A percentile compares a stretch with the other conserved stretches of the same genome.
phyloP scores from a whole-genome alignment of 257 asterid genomes.

The Misopates orontium region DNA sequence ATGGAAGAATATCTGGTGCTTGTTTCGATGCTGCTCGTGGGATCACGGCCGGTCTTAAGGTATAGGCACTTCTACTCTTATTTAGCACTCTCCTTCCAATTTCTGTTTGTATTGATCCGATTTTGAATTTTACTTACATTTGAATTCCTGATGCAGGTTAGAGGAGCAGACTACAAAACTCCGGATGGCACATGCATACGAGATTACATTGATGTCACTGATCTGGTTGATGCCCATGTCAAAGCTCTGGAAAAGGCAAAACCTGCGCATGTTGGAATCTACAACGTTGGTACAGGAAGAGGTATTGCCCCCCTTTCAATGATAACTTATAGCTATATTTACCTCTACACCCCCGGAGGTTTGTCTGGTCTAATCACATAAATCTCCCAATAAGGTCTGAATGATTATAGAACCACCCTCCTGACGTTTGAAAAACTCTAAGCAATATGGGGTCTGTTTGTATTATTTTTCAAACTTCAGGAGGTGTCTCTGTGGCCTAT shows the following conservation, averaged over 20 bases:
- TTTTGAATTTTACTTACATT: neutral
- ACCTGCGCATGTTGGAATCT: slow-evolving; percentile 72
- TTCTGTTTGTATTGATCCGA: too few species aligned
- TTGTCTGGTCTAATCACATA: neutral
- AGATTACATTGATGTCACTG: slow-evolving; percentile 86
- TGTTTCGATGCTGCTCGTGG: slow-evolving; percentile 36
- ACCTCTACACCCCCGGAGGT: neutral
- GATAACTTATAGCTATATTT: neutral
- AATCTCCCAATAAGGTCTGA: too few species aligned
- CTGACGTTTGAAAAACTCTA: too few species aligned
- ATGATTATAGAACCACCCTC: too few species aligned
- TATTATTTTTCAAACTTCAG: too few species aligned
- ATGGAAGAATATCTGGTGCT: slow-evolving; percentile 35
- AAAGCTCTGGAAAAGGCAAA: slow-evolving; percentile 83
- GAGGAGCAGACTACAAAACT: slow-evolving; percentile 86
- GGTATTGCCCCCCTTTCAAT: slow-evolving; percentile 38
- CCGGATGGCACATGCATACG: slow-evolving; percentile 84
- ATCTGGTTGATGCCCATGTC: slow-evolving; percentile 90
- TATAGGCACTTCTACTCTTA: neutral
- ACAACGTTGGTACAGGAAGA: slow-evolving; percentile 87
- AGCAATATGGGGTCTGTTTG: too few species aligned
- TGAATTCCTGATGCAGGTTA: slow-evolving; percentile 47
- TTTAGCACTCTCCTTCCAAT: neutral
- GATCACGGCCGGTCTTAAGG: slow-evolving; percentile 27
- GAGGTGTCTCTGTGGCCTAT: too few species aligned